Base-by-base conservation (phyloP, 371 early-diverging fungal species). In the Basidiobolus meristosporus region DNA sequence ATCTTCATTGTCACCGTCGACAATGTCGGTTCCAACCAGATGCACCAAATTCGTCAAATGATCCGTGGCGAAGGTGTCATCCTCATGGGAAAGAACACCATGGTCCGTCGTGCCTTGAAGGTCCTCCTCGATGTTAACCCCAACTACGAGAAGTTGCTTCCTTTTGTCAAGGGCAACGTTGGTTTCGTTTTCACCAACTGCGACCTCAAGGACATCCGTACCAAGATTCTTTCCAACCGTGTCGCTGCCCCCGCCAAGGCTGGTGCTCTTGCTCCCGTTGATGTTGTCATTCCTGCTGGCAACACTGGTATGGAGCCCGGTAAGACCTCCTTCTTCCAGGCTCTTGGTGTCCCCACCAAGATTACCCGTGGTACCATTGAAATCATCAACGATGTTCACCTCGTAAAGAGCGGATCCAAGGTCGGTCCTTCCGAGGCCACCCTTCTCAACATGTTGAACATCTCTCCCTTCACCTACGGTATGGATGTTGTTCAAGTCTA, bases 351-450 rank as follows among this genome's bases (percentile, higher is more conserved):
- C 73, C 91, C 96, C 50, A 98, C 99, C 78, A 99, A 99, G 92
- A 98, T 99, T 81, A 84, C 97, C 50, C 95, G 93, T 85, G 98
- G 99, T 87, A 95, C 97, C 68, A 95, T 99, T 77, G 99, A 99
- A 76, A 98, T 99, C 60, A 82, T 91, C 57, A 78, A 74, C 62
- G 90, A 93, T 47, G 88, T 95, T 59, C 77, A 86, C 59, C 66
- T 98, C 44, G 80, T 99, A 54, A 68, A 73, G 59, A 68, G 62
- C 51, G 98, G 93, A 45, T 63, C 76, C 56, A 86, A 85, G 73
- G 99, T 99, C 67, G 96, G 96, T 65, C 81, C 95, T 55, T 97
- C 98, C 59, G 98, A 99, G 66, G 98, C 99, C 53, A 77, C 88
- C 46, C 74, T 99, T 44, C 76, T 99, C 50, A 92, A 92, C 80